Conservation (phyloP, 192 early-diverging fungal species). For the Coemansia sp. region DNA sequence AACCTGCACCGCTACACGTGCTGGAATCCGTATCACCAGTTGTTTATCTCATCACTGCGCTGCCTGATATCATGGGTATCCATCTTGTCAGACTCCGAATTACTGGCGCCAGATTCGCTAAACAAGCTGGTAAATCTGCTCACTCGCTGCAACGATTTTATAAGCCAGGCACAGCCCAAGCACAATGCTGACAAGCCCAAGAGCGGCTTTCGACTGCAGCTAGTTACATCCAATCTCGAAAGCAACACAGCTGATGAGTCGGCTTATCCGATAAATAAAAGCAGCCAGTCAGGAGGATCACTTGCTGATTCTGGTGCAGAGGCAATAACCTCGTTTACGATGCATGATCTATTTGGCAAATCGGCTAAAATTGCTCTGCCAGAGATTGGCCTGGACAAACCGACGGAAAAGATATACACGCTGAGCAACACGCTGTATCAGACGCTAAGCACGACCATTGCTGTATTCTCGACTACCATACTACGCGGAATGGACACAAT, state of each 20-base stretch:
- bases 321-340: slow-evolving; percentile 1
- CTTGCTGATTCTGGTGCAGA: no score
- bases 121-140: slow-evolving; percentile 20
- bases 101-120: slow-evolving; percentile 2
- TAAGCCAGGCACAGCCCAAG: not conserved
- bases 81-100: slow-evolving; percentile 1
- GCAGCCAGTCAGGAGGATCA: no score
- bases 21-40: slow-evolving; percentile 46
- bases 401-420: slow-evolving; percentile 7
- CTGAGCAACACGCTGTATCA: slow-evolving; percentile 36
- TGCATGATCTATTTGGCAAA: slow-evolving; percentile 7
- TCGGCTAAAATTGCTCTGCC: slow-evolving; percentile 3
- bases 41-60: slow-evolving; percentile 43
- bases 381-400: not conserved
- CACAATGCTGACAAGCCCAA: not conserved
- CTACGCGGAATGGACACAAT: slow-evolving; percentile 25
- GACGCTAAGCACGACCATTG: slow-evolving; percentile 30
- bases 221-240: slow-evolving; percentile 15
- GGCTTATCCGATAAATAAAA: not conserved
- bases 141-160: slow-evolving; percentile 28
- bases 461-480: slow-evolving; percentile 32
- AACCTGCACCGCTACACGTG: slow-evolving; percentile 18
- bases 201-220: slow-evolving; percentile 23
- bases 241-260: not conserved
- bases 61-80: slow-evolving; percentile 41